Conservation (phyloP, 306 rosid genomes). For the Sicyos baderoa region DNA sequence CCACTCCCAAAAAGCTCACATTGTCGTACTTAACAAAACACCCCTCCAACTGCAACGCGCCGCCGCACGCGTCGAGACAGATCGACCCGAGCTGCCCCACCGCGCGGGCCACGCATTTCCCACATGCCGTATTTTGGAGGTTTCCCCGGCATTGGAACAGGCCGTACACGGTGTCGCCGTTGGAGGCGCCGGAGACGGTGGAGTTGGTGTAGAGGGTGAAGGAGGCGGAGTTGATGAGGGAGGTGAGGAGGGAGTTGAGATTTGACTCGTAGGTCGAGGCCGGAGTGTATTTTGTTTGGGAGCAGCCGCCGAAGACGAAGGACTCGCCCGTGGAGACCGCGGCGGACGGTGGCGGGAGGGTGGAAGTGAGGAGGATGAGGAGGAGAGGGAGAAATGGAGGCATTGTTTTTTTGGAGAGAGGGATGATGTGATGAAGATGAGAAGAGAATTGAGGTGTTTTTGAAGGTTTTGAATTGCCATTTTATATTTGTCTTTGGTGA, state of each 20-base stretch:
- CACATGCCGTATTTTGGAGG: constrained; percentile 42
- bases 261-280: constrained; percentile 47
- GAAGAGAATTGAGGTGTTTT: not conserved
- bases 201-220: constrained; percentile 59
- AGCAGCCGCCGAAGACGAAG: constrained; percentile 74
- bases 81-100: constrained; percentile 57
- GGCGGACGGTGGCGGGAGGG: constrained; percentile 21
- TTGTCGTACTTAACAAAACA: constrained; percentile 81
- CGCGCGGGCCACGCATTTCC: constrained; percentile 42
- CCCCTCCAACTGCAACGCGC: constrained; percentile 83
- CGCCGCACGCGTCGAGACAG: constrained; percentile 57
- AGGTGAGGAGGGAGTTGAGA: constrained; percentile 61
- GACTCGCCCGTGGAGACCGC: constrained; percentile 31
- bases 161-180: constrained; percentile 41
- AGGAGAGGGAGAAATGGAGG: constrained; percentile 13
- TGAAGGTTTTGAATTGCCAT: not conserved
- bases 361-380: not conserved
- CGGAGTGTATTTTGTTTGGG: constrained; percentile 46
- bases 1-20: constrained; percentile 53
- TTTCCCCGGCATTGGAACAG: constrained; percentile 91
- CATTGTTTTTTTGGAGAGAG: constrained; percentile 26
- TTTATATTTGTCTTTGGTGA: not conserved
- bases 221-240: constrained; percentile 57
- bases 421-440: not conserved
- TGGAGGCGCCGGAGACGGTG: constrained; percentile 30